Percentiles rank a stretch among this genome's conserved stretches.
Conservation (phyloP, 2,329 filamentous ascomycete species). For the Pyrenophora teres region DNA sequence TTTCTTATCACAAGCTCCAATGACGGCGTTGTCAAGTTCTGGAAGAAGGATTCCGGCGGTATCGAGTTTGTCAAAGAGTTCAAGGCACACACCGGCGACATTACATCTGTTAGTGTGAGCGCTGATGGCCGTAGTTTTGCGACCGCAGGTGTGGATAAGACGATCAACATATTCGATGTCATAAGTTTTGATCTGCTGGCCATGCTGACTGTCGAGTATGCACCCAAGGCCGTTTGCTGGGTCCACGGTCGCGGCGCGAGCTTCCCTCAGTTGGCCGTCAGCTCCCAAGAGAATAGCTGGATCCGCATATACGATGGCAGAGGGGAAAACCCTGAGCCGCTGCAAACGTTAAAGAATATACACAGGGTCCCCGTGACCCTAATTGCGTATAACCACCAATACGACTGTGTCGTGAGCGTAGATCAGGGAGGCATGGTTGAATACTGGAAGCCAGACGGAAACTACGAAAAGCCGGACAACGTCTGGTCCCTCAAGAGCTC, state of each 20-base stretch:
- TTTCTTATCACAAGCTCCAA: slow-evolving; percentile 93
- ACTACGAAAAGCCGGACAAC: slow-evolving; percentile 86
- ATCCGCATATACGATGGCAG: slow-evolving; percentile 89
- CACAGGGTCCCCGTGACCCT: slow-evolving; percentile 80
- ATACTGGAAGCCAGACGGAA: slow-evolving; percentile 84
- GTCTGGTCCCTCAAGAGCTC: slow-evolving; percentile 94
- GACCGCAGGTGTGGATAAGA: slow-evolving; percentile 78
- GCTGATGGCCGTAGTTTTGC: slow-evolving; percentile 92
- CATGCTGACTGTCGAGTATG: slow-evolving; percentile 77
- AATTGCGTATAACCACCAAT: slow-evolving; percentile 87
- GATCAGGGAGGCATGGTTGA: slow-evolving; percentile 94
- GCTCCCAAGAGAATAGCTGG: slow-evolving; percentile 70
- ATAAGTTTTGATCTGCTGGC: slow-evolving; percentile 71
- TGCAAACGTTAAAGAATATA: slow-evolving; percentile 79
- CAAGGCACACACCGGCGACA: slow-evolving; percentile 83
- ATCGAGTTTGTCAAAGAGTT: slow-evolving; percentile 99
- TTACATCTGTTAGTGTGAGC: slow-evolving; percentile 82
- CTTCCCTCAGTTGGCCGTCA: slow-evolving; percentile 81
- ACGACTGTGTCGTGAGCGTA: slow-evolving; percentile 87
- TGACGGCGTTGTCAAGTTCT: slow-evolving; percentile 98
- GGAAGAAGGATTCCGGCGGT: slow-evolving; percentile 90
- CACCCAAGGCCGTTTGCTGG: slow-evolving; percentile 85
- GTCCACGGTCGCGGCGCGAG: slow-evolving; percentile 85
- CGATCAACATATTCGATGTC: slow-evolving; percentile 76
- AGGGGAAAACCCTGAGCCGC: slow-evolving; percentile 74